Evolutionary conservation across 148 eudicot genomes (phyloP), one percentile per base, ranked within the genome.

Genomic region (Amaranthus hypochondriacus): DNA sequence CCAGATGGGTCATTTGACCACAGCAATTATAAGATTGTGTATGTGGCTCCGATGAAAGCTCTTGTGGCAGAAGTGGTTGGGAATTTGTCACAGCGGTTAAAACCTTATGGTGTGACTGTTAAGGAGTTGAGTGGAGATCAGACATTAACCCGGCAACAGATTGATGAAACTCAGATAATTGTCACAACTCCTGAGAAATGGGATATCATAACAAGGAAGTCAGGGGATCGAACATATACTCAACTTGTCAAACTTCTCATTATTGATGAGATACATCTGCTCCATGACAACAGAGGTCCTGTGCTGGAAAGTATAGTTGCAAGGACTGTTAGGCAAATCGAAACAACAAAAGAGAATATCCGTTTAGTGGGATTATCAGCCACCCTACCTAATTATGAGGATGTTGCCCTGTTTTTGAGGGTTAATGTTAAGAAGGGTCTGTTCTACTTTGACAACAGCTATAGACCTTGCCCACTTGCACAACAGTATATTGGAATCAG

Each of bases 101-200:
- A 88, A 80, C 82, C 83, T 49, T 90, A 90, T 79, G 87, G 84
- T 53, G 88, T 90, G 64, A 82, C 74, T 60, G 96, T 90, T 67
- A 90, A 82, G 75, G 96, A 90, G 85, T 71, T 90, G 85, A 90
- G 96, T 83, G 96, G 96, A 66, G 96, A 90, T 77, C 96, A 88
- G 75, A 55, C 88, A 9, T 62, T 90, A 70, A 86, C 88, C 21
- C 76, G 82, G 64, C 96, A 90, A 69, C 92, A 90, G 77, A 88
- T 88, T 60, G 92, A 90, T 49, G 92, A 90, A 79, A 86, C 92
- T 59, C 96, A 90, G 80, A 88, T 90, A 68, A 88, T 90, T 43
- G 96, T 90, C 71, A 88, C 96, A 10, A 90, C 96, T 52, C 96
- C 96, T 39, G 96, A 90, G 81, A 88, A 88, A 80, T 90, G 96